A percentile compares a stretch with the other conserved stretches of the same genome.
Evolutionary conservation across 331 rosid genomes (phyloP).

Genomic region (Saraca asoca): DNA sequence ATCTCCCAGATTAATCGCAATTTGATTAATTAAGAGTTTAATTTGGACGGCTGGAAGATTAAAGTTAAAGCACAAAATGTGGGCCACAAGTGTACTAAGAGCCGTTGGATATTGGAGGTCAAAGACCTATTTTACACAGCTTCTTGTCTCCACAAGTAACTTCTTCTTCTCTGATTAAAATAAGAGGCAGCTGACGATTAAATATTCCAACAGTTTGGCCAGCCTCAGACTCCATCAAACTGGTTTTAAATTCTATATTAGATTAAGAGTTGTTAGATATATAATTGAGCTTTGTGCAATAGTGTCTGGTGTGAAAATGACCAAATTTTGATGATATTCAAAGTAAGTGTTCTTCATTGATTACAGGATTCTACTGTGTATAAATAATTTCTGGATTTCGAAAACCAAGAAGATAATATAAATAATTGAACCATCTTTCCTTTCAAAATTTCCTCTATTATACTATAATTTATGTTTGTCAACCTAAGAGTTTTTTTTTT

Average conservation of each 20-base stretch:
- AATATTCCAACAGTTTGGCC: too few species aligned
- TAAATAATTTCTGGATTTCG: too few species aligned
- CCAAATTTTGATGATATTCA: background rate
- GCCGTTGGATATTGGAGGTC: conserved; percentile 13
- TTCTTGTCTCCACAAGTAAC: conserved; percentile 23
- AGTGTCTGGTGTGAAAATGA: background rate
- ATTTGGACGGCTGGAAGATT: background rate
- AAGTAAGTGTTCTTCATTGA: too few species aligned
- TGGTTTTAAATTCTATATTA: background rate
- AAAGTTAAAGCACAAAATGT: background rate
- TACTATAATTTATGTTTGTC: too few species aligned
- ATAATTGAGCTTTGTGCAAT: background rate
- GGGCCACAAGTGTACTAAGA: conserved; percentile 24
- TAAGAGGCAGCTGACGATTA: background rate
- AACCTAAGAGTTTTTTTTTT: too few species aligned
- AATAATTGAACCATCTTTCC: too few species aligned
- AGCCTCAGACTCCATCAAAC: too few species aligned
- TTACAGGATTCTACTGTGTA: too few species aligned
- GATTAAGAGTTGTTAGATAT: background rate
- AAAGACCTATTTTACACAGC: background rate
- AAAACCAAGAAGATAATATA: too few species aligned
- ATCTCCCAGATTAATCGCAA: too few species aligned
- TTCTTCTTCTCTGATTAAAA: background rate
- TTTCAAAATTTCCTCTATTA: too few species aligned
- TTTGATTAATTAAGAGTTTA: background rate